Conservation (phyloP, 2,329 filamentous ascomycete species). For the Huntiella abstrusa region DNA sequence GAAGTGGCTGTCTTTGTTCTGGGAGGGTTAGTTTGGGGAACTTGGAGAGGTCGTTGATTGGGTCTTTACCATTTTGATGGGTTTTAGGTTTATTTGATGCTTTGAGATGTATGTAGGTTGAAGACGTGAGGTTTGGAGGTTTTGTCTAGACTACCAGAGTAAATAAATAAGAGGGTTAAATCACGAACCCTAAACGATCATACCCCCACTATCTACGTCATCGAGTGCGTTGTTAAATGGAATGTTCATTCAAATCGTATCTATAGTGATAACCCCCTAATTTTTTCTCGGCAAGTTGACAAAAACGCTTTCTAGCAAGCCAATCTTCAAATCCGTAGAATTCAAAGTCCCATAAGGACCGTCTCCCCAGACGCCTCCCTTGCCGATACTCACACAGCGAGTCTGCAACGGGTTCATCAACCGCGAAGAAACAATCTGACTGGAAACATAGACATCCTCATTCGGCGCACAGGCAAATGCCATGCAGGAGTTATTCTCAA, state of each 20-base stretch:
- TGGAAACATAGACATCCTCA: conserved; percentile 6
- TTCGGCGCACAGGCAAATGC: conserved; percentile 10
- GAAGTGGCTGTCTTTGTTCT: conserved; percentile 57
- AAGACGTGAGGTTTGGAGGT: neutral
- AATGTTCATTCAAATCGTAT: neutral
- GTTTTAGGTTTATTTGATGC: neutral
- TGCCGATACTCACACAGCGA: conserved; percentile 5
- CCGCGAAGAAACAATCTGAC: conserved; percentile 2
- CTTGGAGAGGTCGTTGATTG: neutral
- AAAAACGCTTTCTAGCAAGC: conserved; percentile 7
- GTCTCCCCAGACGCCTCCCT: conserved; percentile 7
- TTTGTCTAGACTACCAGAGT: neutral
- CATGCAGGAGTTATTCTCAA: conserved; percentile 6
- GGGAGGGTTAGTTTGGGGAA: conserved; percentile 10
- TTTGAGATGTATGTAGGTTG: neutral
- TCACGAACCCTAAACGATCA: neutral
- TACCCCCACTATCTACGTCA: too few relatives aligned
- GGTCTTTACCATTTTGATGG: conserved; percentile 1
- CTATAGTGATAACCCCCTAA: neutral
- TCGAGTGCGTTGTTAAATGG: too few relatives aligned
- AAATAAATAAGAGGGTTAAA: neutral
- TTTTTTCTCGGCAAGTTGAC: neutral
- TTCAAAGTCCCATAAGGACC: neutral
- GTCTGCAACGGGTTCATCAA: conserved; percentile 10
- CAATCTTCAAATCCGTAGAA: conserved; percentile 7